Percentiles rank a stretch among this genome's conserved stretches.
These are phyloP conservation scores for Penicillium fimorum DNA, from an alignment of 495 filamentous ascomycete genomes.

Conservation along the genomic window DNA sequence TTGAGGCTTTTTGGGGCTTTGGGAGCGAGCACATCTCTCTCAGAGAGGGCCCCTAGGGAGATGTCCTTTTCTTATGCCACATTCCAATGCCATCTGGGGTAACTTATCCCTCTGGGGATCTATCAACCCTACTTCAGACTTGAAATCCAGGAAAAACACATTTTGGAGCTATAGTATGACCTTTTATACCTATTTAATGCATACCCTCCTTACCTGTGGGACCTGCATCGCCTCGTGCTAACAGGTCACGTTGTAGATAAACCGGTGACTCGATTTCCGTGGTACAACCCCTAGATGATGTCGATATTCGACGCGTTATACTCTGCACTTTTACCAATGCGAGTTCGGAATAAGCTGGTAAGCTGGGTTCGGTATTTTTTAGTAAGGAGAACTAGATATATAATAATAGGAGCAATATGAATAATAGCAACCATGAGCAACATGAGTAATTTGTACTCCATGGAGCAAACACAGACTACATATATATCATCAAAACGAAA, in stretches of 20 bases:
- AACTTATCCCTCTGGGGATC: conserved; percentile 7
- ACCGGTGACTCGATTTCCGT: conserved; percentile 20
- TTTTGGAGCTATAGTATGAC: neutral
- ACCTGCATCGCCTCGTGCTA: conserved; percentile 7
- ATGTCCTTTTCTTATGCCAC: conserved; percentile 4
- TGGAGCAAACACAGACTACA: neutral
- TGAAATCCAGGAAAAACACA: conserved; percentile 9
- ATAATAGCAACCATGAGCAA: neutral
- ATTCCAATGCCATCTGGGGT: conserved; percentile 26
- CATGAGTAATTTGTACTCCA: neutral
- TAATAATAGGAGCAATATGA: neutral
- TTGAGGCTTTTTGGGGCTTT: neutral
- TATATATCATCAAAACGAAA: neutral
- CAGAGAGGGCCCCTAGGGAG: neutral
- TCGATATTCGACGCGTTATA: conserved; percentile 13
- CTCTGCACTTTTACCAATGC: too few relatives aligned
- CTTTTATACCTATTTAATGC: neutral
- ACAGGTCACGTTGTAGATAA: conserved; percentile 18
- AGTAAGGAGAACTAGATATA: neutral
- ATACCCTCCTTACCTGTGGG: conserved; percentile 1
- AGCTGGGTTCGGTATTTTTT: neutral
- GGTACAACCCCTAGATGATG: conserved; percentile 24
- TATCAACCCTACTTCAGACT: neutral
- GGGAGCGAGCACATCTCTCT: neutral
- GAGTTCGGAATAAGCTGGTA: too few relatives aligned